These are phyloP conservation scores for Hypholoma fasciculare DNA, from an alignment of 768 basidiomycete genomes.

Conservation along the genomic window DNA sequence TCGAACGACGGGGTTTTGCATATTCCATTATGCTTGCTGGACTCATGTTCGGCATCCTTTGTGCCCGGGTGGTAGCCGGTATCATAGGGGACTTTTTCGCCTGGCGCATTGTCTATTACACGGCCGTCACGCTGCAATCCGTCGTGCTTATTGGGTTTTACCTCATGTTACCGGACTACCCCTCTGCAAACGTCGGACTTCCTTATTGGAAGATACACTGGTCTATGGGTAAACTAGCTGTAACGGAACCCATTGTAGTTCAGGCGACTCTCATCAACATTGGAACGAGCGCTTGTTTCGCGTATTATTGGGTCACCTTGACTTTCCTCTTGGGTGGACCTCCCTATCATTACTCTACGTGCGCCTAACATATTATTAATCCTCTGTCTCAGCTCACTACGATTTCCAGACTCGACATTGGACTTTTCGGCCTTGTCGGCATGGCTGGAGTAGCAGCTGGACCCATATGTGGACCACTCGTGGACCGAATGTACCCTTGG, in stretches of 20 bases:
- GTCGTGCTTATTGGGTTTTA: conserved; percentile 60
- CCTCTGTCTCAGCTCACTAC: neutral
- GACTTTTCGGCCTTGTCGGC: conserved; percentile 64
- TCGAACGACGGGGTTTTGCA: conserved; percentile 67
- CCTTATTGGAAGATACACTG: conserved; percentile 67
- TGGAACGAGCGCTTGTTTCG: conserved; percentile 58
- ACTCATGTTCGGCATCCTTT: conserved; percentile 68
- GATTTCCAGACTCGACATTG: conserved; percentile 39
- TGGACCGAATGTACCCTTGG: conserved; percentile 68
- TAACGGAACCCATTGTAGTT: conserved; percentile 76
- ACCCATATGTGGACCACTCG: conserved; percentile 57
- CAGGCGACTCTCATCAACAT: conserved; percentile 65
- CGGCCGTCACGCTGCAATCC: conserved; percentile 68
- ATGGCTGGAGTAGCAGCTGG: conserved; percentile 57
- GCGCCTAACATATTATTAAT: conserved; percentile 20
- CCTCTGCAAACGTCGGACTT: conserved; percentile 61
- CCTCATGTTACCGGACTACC: conserved; percentile 74
- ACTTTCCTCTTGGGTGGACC: conserved; percentile 79
- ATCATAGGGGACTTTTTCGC: conserved; percentile 68
- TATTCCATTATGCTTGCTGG: conserved; percentile 70
- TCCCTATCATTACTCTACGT: conserved; percentile 77
- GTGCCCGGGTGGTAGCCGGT: conserved; percentile 73
- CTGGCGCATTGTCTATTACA: conserved; percentile 79
- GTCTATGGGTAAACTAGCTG: conserved; percentile 71
- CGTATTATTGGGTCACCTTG: conserved; percentile 69